Base-by-base conservation (phyloP, 345 rosid species). In the Melaleuca quinquenervia region DNA sequence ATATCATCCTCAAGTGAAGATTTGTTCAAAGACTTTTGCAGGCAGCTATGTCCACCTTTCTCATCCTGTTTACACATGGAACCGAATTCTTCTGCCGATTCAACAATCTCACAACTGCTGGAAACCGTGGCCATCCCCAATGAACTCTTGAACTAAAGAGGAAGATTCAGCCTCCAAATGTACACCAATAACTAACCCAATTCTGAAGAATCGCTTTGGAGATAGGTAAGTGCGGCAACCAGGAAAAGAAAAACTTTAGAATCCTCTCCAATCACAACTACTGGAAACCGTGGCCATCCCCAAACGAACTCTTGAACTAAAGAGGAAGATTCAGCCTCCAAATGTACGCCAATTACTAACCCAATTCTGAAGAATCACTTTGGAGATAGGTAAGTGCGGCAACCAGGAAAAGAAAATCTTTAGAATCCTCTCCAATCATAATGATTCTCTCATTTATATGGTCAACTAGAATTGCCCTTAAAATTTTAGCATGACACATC, bases 1-100 rank as follows among this genome's bases (percentile, higher is more conserved):
- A 95, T 93, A 88, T 94, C 96, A 87, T 95, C 95, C 88, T 93
- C 95, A 56, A 95, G 93, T 49, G 94, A 93, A 88, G 90, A 90
- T 85, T 88, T 92, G 88, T 87, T 89, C 27, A 88, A 93, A 11
- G 90, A 87, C 62, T 85, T 88, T 41, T 56, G 85, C 78, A 88
- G 70, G 82, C 85, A 87, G 45, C 45, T 82, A 22, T 84, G 90
- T 85, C 91, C 86, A 70, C 82, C 88, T 64, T 86, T 85, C 85
- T 87, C 90, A 0, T 64, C 78, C 24, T 64, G 78, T 32, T 64
- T 64, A 64, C 78, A 64, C 78, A 64, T 56, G 86, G 84, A 86
- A 50, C 85, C 82, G 10, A 87, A 52, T 49, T 90, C 93, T 82
- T 93, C 93, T 58, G 85, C 86, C 11, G 93, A 86, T 88, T 95